These are phyloP conservation scores for Exidia glandulosa DNA, from an alignment of 768 basidiomycete species.

Conservation along the genomic window DNA sequence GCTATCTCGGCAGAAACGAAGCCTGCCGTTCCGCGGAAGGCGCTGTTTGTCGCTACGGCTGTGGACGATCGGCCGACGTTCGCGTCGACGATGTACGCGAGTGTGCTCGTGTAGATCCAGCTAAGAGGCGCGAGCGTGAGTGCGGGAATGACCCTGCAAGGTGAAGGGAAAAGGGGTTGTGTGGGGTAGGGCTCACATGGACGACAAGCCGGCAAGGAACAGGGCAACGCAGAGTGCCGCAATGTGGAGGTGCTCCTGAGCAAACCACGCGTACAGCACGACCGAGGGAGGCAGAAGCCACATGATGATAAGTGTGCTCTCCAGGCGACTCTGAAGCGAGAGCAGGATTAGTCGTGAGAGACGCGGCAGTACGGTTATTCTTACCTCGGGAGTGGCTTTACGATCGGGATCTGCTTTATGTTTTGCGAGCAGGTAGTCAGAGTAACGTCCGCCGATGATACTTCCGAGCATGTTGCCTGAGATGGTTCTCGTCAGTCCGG, in stretches of 20 bases:
- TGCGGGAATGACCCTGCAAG: not conserved
- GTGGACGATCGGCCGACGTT: conserved; percentile 53
- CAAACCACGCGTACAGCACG: conserved; percentile 68
- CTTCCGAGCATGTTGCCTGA: conserved; percentile 42
- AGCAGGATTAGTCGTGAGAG: not conserved
- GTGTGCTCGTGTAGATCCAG: conserved; percentile 53
- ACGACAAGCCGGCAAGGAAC: conserved; percentile 62
- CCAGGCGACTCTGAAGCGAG: conserved; percentile 51
- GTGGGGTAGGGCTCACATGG: conserved; percentile 46
- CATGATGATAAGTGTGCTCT: conserved; percentile 50
- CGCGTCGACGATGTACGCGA: conserved; percentile 81
- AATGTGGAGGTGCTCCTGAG: conserved; percentile 48
- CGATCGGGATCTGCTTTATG: conserved; percentile 21
- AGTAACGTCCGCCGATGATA: conserved; percentile 47
- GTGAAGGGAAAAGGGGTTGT: not conserved
- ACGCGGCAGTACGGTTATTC: not conserved
- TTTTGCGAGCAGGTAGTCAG: conserved; percentile 35
- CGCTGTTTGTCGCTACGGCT: conserved; percentile 56
- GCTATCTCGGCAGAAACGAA: conserved; percentile 63
- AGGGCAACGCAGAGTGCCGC: conserved; percentile 61
- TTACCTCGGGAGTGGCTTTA: not conserved
- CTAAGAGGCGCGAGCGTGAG: no score
- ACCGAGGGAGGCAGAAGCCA: conserved; percentile 41
- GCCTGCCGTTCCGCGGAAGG: conserved; percentile 58
- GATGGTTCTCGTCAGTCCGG: not conserved